Conservation (phyloP, 345 rosid species). For the Bruguiera sexangula region DNA sequence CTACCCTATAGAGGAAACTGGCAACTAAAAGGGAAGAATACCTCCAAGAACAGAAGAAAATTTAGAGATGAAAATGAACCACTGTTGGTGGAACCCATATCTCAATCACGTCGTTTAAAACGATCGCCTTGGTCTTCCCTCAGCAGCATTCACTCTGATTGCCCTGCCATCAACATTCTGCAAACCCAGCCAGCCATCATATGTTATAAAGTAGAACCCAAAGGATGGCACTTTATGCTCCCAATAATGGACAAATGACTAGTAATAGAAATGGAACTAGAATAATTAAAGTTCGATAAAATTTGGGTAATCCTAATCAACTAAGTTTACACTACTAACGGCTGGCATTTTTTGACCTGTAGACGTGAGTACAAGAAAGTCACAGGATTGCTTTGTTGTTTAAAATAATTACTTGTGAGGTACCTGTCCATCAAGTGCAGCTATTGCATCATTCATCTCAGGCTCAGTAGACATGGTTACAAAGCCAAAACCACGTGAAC, state of each 20-base stretch:
- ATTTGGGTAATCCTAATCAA: too few species aligned
- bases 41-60: background rate
- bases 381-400: too few species aligned
- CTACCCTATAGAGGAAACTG: constrained; percentile 16
- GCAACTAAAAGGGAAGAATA: constrained; percentile 2
- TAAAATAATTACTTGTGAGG: background rate
- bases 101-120: constrained; percentile 33
- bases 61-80: background rate
- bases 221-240: background rate
- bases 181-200: constrained; percentile 13
- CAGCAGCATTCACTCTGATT: constrained; percentile 83
- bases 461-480: constrained; percentile 71
- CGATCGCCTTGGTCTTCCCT: constrained; percentile 68
- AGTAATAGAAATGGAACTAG: too few species aligned
- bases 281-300: too few species aligned
- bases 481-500: constrained; percentile 94
- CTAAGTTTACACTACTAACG: too few species aligned
- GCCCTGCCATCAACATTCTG: constrained; percentile 87
- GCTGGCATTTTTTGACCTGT: too few species aligned
- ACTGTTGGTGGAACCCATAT: constrained; percentile 11
- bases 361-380: too few species aligned
- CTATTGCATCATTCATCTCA: constrained; percentile 81
- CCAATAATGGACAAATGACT: background rate
- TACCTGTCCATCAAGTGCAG: constrained; percentile 97
- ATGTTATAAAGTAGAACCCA: constrained; percentile 5